phyloP scores from a whole-genome alignment of 257 asterid genomes.

The Fraxinus pennsylvanica region DNA sequence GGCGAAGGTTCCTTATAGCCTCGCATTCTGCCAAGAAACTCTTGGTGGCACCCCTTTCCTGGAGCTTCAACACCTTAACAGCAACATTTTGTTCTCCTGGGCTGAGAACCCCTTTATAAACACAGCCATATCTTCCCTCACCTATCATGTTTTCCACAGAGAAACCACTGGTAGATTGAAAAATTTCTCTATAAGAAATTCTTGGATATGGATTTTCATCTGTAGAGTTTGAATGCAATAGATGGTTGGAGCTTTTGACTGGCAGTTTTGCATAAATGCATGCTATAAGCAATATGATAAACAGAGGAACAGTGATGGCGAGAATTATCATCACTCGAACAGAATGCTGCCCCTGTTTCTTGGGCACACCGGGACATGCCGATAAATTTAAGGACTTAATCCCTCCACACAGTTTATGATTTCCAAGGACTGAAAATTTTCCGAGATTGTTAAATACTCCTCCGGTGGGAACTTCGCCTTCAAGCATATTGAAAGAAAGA shows the following conservation, averaged over 20 bases:
- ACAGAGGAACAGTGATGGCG: neutral
- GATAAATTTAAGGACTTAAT: conserved; percentile 18
- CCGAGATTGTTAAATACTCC: conserved; percentile 23
- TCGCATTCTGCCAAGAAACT: conserved; percentile 38
- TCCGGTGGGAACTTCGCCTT: conserved; percentile 24
- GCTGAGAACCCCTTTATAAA: conserved; percentile 26
- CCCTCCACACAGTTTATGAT: conserved; percentile 28
- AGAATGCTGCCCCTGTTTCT: conserved; percentile 2
- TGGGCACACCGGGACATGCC: conserved; percentile 6
- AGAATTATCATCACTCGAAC: conserved; percentile 12
- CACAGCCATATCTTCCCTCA: conserved; percentile 33
- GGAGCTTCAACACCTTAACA: conserved; percentile 26
- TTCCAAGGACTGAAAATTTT: conserved; percentile 8
- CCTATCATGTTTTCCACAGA: conserved; percentile 28
- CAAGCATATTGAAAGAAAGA: conserved; percentile 31
- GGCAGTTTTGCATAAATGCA: neutral
- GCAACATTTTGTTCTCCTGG: conserved; percentile 20
- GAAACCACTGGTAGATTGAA: conserved; percentile 29
- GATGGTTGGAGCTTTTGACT: neutral
- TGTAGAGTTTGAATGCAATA: conserved; percentile 3
- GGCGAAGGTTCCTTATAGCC: conserved; percentile 29
- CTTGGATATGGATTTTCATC: conserved; percentile 12
- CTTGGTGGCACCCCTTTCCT: conserved; percentile 23
- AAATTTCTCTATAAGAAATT: neutral
- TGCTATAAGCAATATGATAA: neutral